Evolutionary conservation across 2,329 filamentous ascomycete genomes (phyloP), one percentile per base, ranked within the genome.

Genomic region (Paracoccidioides brasiliensis): DNA sequence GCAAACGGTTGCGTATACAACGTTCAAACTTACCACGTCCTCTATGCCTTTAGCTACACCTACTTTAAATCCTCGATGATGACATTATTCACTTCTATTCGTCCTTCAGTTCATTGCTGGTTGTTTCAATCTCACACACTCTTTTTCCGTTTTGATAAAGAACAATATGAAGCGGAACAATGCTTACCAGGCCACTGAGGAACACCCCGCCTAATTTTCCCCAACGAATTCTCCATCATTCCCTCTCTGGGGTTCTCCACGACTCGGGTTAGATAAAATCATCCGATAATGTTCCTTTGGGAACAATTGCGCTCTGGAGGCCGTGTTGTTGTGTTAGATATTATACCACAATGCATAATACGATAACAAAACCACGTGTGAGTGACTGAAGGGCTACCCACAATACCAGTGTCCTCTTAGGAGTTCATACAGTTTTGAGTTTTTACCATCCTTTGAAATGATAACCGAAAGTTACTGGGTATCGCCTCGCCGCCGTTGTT

Each of bases 161-260:
- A 42, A 52, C 50, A 52, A 52, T 52, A 52, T 32, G 6, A 43
- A 52, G 30, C 5, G 15, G 12, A 33, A 52, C 50, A 52, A 52
- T 52, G 33, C 50, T 42, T 42, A 50, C 15, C 42, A 53, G 22
- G 14, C 40, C 48, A 45, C 44, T 28, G 43, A 43, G 14, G 14
- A 32, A 41, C 37, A n/a, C 37, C 48, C 52, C 12, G n/a, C 41
- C 32, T n/a, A 32, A 46, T 50, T 40, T 43, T 46, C 28, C 28
- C 51, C 15, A n/a, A 53, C 45, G 33, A 12, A 3, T 14, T 28
- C 38, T 33, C 41, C 52, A 33, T 1, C n/a, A 45, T 45, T 44
- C 52, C 6, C 14, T n/a, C 41, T 30, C 32, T 41, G 2, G 30
- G 14, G 1, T 32, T 53, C 42, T 37, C 52, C 33, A 52, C 15